Conservation (phyloP, 116 monocot genomes). For the Cymodocea nodosa region DNA sequence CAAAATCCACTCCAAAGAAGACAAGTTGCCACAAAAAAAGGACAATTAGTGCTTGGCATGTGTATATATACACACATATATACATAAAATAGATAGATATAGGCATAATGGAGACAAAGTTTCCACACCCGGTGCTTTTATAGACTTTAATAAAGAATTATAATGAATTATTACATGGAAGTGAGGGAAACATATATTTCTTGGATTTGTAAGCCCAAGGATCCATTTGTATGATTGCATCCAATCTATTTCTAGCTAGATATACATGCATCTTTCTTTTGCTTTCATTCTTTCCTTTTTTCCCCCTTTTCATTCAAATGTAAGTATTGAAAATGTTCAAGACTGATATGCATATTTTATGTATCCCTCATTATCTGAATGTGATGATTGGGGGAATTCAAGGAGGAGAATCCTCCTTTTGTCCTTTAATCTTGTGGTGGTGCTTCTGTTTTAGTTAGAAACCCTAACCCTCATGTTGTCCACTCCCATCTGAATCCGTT, state of each 20-base stretch:
- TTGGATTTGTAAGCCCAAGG: conserved; percentile 21
- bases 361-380: too few species aligned
- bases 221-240: neutral
- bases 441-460: too few species aligned
- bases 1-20: conserved; percentile 1
- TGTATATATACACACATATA: neutral
- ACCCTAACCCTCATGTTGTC: too few species aligned
- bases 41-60: too few species aligned
- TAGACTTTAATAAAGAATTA: conserved; percentile 26
- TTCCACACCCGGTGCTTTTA: conserved; percentile 30
- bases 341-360: too few species aligned
- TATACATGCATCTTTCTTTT: conserved; percentile 1
- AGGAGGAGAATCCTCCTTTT: too few species aligned
- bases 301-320: too few species aligned
- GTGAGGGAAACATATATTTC: conserved; percentile 20
- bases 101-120: conserved; percentile 35
- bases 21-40: neutral
- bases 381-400: too few species aligned
- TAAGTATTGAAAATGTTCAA: too few species aligned
- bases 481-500: too few species aligned
- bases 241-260: neutral
- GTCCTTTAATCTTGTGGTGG: neutral
- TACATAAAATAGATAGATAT: conserved; percentile 14
- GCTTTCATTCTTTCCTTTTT: neutral
- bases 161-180: conserved; percentile 21